Percentiles rank a stretch among this genome's conserved stretches.
These are phyloP conservation scores for Calonectria pseudoreteaudii DNA, from an alignment of 2,329 filamentous ascomycete genomes.

Conservation along the genomic window DNA sequence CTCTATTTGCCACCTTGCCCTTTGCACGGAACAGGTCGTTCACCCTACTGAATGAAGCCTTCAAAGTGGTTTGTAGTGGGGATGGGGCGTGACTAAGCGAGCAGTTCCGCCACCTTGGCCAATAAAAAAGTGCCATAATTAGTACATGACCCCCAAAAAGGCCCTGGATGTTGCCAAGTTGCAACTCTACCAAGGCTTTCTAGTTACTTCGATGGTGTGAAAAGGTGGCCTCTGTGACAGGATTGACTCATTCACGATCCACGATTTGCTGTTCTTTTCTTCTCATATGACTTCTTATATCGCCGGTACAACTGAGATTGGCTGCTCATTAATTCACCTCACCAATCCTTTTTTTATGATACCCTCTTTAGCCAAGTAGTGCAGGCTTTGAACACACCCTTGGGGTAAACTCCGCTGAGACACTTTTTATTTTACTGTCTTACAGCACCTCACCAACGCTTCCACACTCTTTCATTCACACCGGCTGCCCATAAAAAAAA, in stretches of 20 bases:
- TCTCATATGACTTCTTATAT: constrained; percentile 15
- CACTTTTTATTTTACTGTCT: neutral
- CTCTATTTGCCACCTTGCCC: constrained; percentile 6
- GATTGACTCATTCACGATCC: constrained; percentile 37
- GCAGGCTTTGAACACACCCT: neutral
- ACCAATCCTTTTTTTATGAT: neutral
- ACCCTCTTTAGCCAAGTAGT: neutral
- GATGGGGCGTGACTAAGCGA: constrained; percentile 34
- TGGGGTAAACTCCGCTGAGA: constrained; percentile 7
- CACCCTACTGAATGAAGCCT: neutral
- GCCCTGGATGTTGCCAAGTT: constrained; percentile 42
- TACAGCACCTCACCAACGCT: neutral
- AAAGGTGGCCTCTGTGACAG: constrained; percentile 40
- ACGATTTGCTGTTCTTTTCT: constrained; percentile 15
- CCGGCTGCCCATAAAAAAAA: neutral
- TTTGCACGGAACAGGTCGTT: neutral
- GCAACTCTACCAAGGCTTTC: constrained; percentile 33
- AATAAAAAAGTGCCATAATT: constrained; percentile 40
- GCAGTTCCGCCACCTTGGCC: neutral
- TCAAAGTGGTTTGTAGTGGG: constrained; percentile 21
- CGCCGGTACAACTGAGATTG: neutral
- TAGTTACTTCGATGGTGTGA: constrained; percentile 41
- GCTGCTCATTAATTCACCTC: constrained; percentile 4
- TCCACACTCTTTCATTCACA: neutral
- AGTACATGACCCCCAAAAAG: constrained; percentile 10